Evolutionary conservation across 805 yeast genomes (phyloP).

Genomic region (Yarrowia deformans): DNA sequence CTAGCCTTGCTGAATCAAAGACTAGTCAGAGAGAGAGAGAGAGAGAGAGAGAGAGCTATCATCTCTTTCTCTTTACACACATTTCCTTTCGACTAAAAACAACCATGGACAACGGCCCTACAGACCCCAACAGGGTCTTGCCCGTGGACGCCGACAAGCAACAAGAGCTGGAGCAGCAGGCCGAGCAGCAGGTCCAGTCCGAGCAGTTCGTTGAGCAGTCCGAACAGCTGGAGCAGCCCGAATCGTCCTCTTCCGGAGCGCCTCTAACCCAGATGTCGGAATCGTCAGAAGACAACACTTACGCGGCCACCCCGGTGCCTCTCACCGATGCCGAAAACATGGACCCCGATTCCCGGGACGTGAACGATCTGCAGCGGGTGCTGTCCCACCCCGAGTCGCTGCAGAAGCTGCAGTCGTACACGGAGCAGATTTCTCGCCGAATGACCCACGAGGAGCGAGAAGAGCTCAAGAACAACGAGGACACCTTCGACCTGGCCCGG

Average conservation of each 20-base stretch:
- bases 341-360: constrained; percentile 37
- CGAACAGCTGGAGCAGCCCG: neutral
- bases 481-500: constrained; percentile 58
- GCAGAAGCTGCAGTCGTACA: constrained; percentile 57
- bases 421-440: constrained; percentile 59
- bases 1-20: constrained; percentile 26
- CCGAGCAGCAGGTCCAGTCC: too few relatives aligned
- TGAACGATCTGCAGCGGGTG: constrained; percentile 44
- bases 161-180: too few relatives aligned
- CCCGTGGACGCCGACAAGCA: too few relatives aligned
- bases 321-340: constrained; percentile 32
- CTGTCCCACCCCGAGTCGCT: constrained; percentile 50
- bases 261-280: constrained; percentile 38
- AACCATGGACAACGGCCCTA: constrained; percentile 14
- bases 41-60: neutral
- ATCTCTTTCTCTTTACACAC: neutral
- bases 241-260: neutral
- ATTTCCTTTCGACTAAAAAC: too few relatives aligned
- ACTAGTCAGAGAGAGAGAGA: too few relatives aligned
- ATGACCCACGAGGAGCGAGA: constrained; percentile 55
- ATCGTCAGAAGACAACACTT: constrained; percentile 30
- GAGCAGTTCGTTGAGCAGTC: too few relatives aligned
- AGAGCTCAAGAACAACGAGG: constrained; percentile 55
- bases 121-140: neutral
- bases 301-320: constrained; percentile 37